Evolutionary conservation across 805 yeast species (phyloP).

Genomic region (Spathaspora boniae): DNA sequence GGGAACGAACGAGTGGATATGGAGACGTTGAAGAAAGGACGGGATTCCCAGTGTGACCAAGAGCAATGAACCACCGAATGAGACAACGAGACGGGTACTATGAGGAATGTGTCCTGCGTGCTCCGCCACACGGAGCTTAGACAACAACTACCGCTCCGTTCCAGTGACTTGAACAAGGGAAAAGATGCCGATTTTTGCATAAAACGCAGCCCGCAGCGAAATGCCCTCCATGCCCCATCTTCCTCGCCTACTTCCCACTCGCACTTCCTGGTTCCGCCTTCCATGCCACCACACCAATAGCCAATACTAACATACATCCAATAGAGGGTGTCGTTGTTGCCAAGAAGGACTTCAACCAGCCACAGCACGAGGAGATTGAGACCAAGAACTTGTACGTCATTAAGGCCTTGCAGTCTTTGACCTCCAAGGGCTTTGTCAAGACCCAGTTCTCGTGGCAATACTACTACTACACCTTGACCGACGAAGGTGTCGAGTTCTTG

Average conservation of each 20-base stretch:
- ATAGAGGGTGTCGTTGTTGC: constrained; percentile 99
- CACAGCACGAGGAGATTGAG: constrained; percentile 97
- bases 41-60: too few relatives aligned
- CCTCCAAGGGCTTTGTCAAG: constrained; percentile 98
- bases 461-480: constrained; percentile 99
- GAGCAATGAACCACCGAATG: too few relatives aligned
- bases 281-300: not conserved
- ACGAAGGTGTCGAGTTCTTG: constrained; percentile 98
- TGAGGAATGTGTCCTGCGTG: too few relatives aligned
- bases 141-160: too few relatives aligned
- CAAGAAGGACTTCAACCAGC: constrained; percentile 96
- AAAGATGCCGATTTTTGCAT: too few relatives aligned
- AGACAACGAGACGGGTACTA: too few relatives aligned
- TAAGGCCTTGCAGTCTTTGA: constrained; percentile 99
- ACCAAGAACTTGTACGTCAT: constrained; percentile 96
- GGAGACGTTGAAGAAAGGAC: too few relatives aligned
- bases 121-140: too few relatives aligned
- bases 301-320: constrained; percentile 36
- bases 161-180: too few relatives aligned
- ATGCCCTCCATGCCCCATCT: not conserved
- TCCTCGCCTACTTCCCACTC: not conserved
- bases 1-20: not conserved
- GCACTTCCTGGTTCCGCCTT: not conserved
- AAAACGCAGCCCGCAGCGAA: too few relatives aligned
- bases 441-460: constrained; percentile 99